Percentiles rank a stretch among this genome's conserved stretches.
These are phyloP conservation scores for Pleurotus djamor DNA, from an alignment of 768 basidiomycete species.

Conservation along the genomic window DNA sequence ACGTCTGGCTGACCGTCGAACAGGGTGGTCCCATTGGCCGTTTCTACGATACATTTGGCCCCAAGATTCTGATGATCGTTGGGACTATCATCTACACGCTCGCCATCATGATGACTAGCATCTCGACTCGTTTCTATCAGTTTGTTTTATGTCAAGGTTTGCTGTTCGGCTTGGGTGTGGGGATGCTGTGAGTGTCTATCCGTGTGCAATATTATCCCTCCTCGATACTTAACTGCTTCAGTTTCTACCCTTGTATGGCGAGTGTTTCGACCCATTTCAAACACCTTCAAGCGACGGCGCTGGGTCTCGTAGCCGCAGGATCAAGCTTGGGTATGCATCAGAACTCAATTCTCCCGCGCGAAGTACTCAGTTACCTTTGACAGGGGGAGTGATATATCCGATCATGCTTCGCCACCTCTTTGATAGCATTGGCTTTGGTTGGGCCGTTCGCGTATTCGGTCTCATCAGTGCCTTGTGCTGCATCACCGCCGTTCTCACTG, in stretches of 20 bases:
- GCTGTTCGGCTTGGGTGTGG: constrained; percentile 64
- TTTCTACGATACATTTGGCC: constrained; percentile 60
- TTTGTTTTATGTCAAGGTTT: constrained; percentile 63
- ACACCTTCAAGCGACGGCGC: constrained; percentile 65
- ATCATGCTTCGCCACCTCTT: constrained; percentile 62
- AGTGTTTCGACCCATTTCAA: constrained; percentile 66
- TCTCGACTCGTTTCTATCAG: constrained; percentile 56
- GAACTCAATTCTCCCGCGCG: background rate
- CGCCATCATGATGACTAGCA: constrained; percentile 59
- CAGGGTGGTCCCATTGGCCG: constrained; percentile 65
- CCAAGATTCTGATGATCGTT: constrained; percentile 45
- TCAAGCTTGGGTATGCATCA: constrained; percentile 51
- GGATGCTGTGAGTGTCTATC: constrained; percentile 49
- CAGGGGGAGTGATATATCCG: constrained; percentile 71
- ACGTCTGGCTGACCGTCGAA: background rate
- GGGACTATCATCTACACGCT: constrained; percentile 48
- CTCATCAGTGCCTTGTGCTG: constrained; percentile 49
- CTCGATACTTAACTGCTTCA: constrained; percentile 21
- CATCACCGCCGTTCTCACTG: constrained; percentile 40
- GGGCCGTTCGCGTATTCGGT: constrained; percentile 59
- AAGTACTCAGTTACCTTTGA: constrained; percentile 1
- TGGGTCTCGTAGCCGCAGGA: constrained; percentile 72
- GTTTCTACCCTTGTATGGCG: constrained; percentile 70
- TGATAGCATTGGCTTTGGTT: constrained; percentile 52
- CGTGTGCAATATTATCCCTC: background rate